Evolutionary conservation across 2,329 filamentous ascomycete genomes (phyloP), one percentile per base, ranked within the genome.

Genomic region (Rosellinia necatrix): DNA sequence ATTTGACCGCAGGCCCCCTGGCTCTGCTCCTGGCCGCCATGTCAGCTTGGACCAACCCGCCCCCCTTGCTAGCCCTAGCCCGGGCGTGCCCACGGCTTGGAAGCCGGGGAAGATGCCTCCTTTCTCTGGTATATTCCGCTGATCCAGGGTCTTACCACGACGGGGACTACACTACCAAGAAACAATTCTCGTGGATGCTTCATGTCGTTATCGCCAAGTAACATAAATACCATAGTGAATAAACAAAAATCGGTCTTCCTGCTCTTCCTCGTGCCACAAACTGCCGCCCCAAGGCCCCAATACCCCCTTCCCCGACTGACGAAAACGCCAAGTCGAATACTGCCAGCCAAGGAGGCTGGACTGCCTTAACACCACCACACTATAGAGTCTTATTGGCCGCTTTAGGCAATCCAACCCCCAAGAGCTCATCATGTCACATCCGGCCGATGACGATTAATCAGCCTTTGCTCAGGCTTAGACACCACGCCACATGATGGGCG

Each of bases 391-490:
- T 35, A 13, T 50, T 58, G 51, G 19, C 52, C 56, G 34, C 32
- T 52, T 59, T 32, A 19, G 48, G 51, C 13, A 52, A 51, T 48
- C 35, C n/a, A 24, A n/a, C 25, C 42, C 42, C 32, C n/a, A n/a
- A 21, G 24, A 30, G 19, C 46, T 24, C n/a, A 19, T 8, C 2
- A 22, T 15, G 15, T 27, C 44, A 13, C 15, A 10, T 29, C 44
- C 38, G 19, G 29, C 29, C 15, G 29, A 30, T 30, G 27, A 22
- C 24, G n/a, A 56, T 56, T 56, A 43, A 56, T 56, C 41, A 59
- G 47, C 52, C 51, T 51, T 52, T 52, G 24, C 47, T 48, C 38
- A 55, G 52, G 52, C 52, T 51, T 51, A 56, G 47, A 51, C 37
- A 54, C 44, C 41, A 34, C 44, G 50, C 55, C 55, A 58, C 55